Base-by-base conservation (phyloP, 1,284 basidiomycete genomes). In the Heterobasidion occidentale region DNA sequence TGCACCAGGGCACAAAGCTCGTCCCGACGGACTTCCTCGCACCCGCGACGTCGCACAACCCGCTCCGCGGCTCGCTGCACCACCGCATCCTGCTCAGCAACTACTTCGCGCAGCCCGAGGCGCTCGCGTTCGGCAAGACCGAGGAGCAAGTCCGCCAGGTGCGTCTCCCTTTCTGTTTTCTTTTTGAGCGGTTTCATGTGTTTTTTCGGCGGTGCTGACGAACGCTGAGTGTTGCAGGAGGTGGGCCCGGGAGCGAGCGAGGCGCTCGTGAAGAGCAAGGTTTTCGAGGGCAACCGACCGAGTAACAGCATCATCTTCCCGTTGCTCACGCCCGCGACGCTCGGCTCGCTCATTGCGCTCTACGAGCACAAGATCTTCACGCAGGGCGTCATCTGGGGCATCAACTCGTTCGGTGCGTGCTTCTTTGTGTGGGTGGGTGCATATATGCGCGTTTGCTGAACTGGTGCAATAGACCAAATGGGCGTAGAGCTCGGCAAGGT, bases 361-460 rank as follows among this genome's bases (percentile, higher is more conserved):
- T 96, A 96, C 70, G 96, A 99, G 75, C 96, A 99, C 81, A 99
- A 99, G 82, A 98, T 99, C 69, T 97, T 98, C 72, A 90, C 92
- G 0, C 97, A 99, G 72, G 96, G 96, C 67, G 90, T 92, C 52
- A 81, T 98, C 61, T 98, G 95, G 95, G 92, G 93, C 50, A 97
- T 99, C 79, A 99, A 99, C 80, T 96, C 93, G 9, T 99, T 91
- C 71, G 92, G 90, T 91, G 55, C 44, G 81, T 67, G 12, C 7
- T 42, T 12, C 27, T 36, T 17, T n/a, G 38, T 4, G 38, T 12
- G 4, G 6, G 12, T 8, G 38, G 15, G 27, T 17, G 33, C 36
- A 33, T 20, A 47, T 19, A 34, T n/a, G 35, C 27, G 11, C 14
- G 19, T 33, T 34, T 52, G 38, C 48, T 62, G 27, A 61, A 48